phyloP scores from a whole-genome alignment of 768 basidiomycete species.

The Suillus tomentosus region DNA sequence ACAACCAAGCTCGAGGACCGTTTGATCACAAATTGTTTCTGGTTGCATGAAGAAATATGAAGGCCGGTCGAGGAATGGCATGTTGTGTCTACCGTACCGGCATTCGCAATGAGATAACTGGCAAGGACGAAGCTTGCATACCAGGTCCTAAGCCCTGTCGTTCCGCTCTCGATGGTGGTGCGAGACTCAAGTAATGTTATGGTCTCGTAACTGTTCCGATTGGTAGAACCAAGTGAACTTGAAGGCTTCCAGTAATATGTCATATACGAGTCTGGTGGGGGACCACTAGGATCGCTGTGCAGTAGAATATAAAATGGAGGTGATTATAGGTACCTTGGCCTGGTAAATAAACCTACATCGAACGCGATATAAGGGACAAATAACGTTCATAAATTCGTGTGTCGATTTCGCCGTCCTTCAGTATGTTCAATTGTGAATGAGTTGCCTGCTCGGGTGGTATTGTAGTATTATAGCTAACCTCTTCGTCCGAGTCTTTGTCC shows the following conservation, averaged over 20 bases:
- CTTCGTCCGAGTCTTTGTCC: slow-evolving; percentile 28
- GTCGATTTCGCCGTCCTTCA: slow-evolving; percentile 63
- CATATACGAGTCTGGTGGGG: slow-evolving; percentile 50
- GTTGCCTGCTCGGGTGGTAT: too few species aligned
- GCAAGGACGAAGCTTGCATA: slow-evolving; percentile 67
- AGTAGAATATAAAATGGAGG: background rate
- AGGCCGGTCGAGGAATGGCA: background rate
- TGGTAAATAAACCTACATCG: slow-evolving; percentile 17
- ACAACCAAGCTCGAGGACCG: slow-evolving; percentile 73
- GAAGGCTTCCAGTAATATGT: slow-evolving; percentile 62
- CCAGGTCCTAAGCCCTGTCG: slow-evolving; percentile 83
- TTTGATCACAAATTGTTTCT: slow-evolving; percentile 46
- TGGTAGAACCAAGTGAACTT: background rate
- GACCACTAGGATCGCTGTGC: slow-evolving; percentile 26
- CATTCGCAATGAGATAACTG: slow-evolving; percentile 56
- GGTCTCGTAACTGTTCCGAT: slow-evolving; percentile 34
- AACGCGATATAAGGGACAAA: slow-evolving; percentile 45
- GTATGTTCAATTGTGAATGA: slow-evolving; percentile 15
- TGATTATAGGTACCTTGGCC: background rate
- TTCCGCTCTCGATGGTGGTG: slow-evolving; percentile 72
- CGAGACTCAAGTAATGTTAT: slow-evolving; percentile 74
- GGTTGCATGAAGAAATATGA: slow-evolving; percentile 1
- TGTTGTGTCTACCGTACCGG: slow-evolving; percentile 42
- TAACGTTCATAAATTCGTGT: slow-evolving; percentile 65
- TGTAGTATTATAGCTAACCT: slow-evolving; percentile 42